phyloP scores from a whole-genome alignment of 2,329 filamentous ascomycete species.

The Dothideomycetes sp. region DNA sequence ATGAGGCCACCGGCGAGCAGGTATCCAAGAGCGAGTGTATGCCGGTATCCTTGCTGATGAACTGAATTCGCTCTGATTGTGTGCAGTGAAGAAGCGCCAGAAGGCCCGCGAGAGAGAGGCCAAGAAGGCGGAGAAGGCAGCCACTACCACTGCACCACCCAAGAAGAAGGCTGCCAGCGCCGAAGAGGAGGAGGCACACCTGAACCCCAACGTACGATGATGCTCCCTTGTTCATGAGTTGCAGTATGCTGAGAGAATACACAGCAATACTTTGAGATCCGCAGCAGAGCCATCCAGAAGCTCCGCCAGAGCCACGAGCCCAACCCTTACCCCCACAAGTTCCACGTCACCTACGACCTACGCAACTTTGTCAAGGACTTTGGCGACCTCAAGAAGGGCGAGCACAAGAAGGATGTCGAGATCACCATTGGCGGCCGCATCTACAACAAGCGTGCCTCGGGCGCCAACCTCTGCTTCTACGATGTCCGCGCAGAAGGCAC shows the following conservation, averaged over 20 bases:
- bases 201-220: conserved; percentile 66
- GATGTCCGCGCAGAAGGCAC: conserved; percentile 66
- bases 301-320: conserved; percentile 62
- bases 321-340: conserved; percentile 90
- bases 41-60: conserved; percentile 11
- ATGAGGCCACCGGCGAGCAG: conserved; percentile 86
- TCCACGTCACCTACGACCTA: conserved; percentile 75
- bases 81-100: conserved; percentile 74
- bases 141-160: conserved; percentile 47
- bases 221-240: conserved; percentile 24
- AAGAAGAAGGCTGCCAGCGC: conserved; percentile 49
- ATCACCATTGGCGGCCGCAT: conserved; percentile 76
- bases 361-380: conserved; percentile 70
- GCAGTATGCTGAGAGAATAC: conserved; percentile 1
- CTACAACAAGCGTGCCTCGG: conserved; percentile 74
- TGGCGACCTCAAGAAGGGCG: conserved; percentile 74
- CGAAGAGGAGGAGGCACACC: conserved; percentile 58
- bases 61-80: conserved; percentile 16
- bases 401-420: conserved; percentile 63
- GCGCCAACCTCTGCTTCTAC: conserved; percentile 84
- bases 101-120: conserved; percentile 82
- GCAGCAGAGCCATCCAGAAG: conserved; percentile 69
- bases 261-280: conserved; percentile 92
- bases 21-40: conserved; percentile 39
- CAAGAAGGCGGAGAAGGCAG: conserved; percentile 80